Evolutionary conservation across 306 rosid species (phyloP).

Genomic region (Begonia loranthoides): DNA sequence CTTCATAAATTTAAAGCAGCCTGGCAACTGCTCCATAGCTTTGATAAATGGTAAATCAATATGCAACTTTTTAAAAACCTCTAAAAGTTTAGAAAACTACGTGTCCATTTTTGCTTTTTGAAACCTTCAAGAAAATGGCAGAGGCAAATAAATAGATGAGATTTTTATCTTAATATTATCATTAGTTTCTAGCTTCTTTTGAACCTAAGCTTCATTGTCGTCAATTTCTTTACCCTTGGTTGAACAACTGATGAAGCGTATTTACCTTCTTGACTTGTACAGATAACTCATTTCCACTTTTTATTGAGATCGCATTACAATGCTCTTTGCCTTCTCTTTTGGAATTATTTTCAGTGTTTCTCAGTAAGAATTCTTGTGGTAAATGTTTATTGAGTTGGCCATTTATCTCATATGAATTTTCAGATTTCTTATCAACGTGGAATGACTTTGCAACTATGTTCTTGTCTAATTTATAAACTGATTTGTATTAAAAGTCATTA

Average conservation of each 20-base stretch:
- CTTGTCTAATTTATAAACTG: too few relatives aligned
- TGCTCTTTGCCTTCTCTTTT: not conserved
- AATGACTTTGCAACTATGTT: not conserved
- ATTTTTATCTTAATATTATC: not conserved
- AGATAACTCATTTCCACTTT: not conserved
- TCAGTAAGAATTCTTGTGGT: not conserved
- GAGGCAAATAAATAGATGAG: not conserved
- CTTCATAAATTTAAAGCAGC: not conserved
- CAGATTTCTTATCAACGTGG: not conserved
- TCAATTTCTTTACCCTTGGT: not conserved
- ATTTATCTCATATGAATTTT: not conserved
- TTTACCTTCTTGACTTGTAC: not conserved
- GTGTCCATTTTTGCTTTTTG: not conserved
- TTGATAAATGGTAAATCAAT: not conserved
- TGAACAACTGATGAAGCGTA: too few relatives aligned
- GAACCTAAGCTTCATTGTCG: not conserved
- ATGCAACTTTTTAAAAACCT: not conserved
- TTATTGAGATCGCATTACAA: not conserved
- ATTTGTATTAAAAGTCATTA: too few relatives aligned
- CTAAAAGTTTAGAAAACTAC: not conserved
- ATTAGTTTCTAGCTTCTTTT: not conserved
- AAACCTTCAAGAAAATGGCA: not conserved
- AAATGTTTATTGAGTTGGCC: not conserved
- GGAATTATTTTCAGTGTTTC: not conserved
- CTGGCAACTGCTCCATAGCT: not conserved